Evolutionary conservation across 2,329 filamentous ascomycete genomes (phyloP).

Genomic region (Lachnellula hyalina): DNA sequence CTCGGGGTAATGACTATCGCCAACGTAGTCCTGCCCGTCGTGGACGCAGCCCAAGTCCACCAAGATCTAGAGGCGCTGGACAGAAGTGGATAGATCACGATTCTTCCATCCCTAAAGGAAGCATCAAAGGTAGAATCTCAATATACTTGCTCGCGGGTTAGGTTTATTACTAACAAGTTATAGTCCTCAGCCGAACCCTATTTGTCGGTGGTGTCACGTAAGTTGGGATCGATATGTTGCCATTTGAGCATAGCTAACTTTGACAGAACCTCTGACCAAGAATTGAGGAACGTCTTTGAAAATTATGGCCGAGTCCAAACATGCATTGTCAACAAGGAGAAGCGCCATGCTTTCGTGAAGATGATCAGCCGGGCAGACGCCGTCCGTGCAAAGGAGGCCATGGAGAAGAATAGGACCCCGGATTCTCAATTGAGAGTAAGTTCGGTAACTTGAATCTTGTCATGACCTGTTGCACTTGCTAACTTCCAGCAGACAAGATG

Average conservation of each 20-base stretch:
- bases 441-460: constrained; percentile 1
- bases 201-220: constrained; percentile 94
- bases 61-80: constrained; percentile 37
- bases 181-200: constrained; percentile 84
- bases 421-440: constrained; percentile 44
- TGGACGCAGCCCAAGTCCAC: constrained; percentile 57
- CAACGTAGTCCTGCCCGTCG: constrained; percentile 79
- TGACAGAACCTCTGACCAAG: constrained; percentile 65
- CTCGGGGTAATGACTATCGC: constrained; percentile 65
- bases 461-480: constrained; percentile 15
- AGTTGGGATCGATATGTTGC: constrained; percentile 35
- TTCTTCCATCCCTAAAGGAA: constrained; percentile 62
- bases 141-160: neutral
- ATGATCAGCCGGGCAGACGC: constrained; percentile 91
- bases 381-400: constrained; percentile 74
- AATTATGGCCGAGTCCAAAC: constrained; percentile 87
- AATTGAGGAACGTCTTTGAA: constrained; percentile 75
- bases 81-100: constrained; percentile 81
- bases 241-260: constrained; percentile 25
- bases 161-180: constrained; percentile 18
- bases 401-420: constrained; percentile 72
- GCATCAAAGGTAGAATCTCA: constrained; percentile 60
- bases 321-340: constrained; percentile 97
- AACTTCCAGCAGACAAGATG: constrained; percentile 67
- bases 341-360: constrained; percentile 97